Percentiles rank a stretch among this genome's conserved stretches.
phyloP scores from a whole-genome alignment of 2,329 filamentous ascomycete genomes.

The Xylariomycetidae sp. region DNA sequence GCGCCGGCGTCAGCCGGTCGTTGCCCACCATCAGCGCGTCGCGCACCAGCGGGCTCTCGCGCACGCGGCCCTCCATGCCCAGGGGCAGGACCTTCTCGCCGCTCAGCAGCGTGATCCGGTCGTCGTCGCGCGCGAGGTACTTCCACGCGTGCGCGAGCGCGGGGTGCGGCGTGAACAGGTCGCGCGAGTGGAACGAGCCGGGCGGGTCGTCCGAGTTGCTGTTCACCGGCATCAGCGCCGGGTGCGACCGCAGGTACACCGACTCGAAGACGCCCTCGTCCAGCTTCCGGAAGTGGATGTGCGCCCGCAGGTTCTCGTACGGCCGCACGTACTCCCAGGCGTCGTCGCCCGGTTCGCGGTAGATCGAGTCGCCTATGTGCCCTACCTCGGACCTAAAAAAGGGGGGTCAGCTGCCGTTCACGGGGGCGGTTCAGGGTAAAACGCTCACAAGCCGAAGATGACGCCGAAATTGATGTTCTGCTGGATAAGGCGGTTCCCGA shows the following conservation, averaged over 20 bases:
- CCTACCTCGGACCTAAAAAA: constrained; percentile 34
- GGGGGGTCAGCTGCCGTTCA: constrained; percentile 7
- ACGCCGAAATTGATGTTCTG: constrained; percentile 31
- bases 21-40: constrained; percentile 26
- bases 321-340: constrained; percentile 37
- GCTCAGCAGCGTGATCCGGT: constrained; percentile 31
- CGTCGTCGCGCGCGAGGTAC: constrained; percentile 31
- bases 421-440: not conserved
- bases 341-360: constrained; percentile 29
- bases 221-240: constrained; percentile 19
- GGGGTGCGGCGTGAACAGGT: constrained; percentile 31
- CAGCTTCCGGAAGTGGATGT: constrained; percentile 33
- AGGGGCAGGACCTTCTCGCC: constrained; percentile 34
- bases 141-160: constrained; percentile 31
- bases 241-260: constrained; percentile 29
- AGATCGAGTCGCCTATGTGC: constrained; percentile 34
- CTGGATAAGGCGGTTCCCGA: constrained; percentile 32
- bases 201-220: constrained; percentile 31
- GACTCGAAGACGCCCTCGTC: constrained; percentile 28
- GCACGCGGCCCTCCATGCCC: constrained; percentile 27
- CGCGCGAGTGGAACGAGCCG: constrained; percentile 30
- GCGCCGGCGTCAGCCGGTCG: constrained; percentile 24
- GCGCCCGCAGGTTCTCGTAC: constrained; percentile 28
- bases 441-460: constrained; percentile 34
- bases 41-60: constrained; percentile 25